Conservation (phyloP, 768 basidiomycete genomes). For the Tricholoma sp. region DNA sequence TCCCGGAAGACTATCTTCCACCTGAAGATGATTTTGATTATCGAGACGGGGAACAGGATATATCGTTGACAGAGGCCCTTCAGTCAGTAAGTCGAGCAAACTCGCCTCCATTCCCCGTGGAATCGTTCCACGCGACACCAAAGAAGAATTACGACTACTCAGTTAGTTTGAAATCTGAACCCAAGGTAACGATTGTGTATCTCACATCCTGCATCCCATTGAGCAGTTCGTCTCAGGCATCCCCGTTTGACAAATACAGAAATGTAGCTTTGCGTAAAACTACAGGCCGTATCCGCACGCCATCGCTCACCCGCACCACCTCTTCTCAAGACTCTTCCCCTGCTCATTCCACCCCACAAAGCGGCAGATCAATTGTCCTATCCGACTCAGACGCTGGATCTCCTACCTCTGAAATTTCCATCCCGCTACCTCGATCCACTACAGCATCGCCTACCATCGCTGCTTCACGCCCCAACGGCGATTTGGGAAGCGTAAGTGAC, state of each 20-base stretch:
- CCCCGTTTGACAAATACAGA: conserved; percentile 57
- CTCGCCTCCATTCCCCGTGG: conserved; percentile 41
- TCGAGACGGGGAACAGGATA: conserved; percentile 31
- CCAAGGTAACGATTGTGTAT: conserved; percentile 38
- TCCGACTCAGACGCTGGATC: conserved; percentile 37
- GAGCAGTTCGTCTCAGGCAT: conserved; percentile 36
- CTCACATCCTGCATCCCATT: background rate
- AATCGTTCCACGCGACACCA: conserved; percentile 34
- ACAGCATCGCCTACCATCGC: conserved; percentile 43
- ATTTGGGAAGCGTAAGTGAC: conserved; percentile 8
- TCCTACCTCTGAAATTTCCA: conserved; percentile 38
- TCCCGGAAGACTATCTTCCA: conserved; percentile 50
- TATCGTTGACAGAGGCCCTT: conserved; percentile 53
- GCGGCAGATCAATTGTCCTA: conserved; percentile 39
- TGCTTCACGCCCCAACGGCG: conserved; percentile 18
- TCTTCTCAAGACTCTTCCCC: conserved; percentile 57
- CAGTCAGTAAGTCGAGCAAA: conserved; percentile 50
- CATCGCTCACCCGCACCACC: conserved; percentile 59
- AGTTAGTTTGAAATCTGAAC: conserved; percentile 53
- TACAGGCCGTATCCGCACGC: conserved; percentile 50
- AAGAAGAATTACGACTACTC: conserved; percentile 57
- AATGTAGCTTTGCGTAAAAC: conserved; percentile 57
- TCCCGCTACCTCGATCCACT: conserved; percentile 50
- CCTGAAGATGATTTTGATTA: conserved; percentile 38
- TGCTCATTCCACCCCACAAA: conserved; percentile 59